phyloP scores from a whole-genome alignment of 805 yeast species.

The Saccharomycopsis fodiens region DNA sequence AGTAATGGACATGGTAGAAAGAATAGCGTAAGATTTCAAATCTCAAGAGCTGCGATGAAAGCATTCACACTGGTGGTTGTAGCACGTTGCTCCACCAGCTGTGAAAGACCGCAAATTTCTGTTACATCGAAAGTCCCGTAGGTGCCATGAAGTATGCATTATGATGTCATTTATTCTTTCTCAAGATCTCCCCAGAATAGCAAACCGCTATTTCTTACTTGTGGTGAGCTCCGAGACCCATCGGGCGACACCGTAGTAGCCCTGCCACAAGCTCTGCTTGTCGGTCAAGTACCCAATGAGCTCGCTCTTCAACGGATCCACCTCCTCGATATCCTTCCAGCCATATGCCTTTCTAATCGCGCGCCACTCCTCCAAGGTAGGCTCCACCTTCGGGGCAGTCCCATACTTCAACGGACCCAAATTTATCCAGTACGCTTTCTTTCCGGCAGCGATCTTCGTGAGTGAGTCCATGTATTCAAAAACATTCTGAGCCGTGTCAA shows the following conservation, averaged over 20 bases:
- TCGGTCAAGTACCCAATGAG: constrained; percentile 64
- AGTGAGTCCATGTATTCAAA: constrained; percentile 69
- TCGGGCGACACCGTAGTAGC: constrained; percentile 60
- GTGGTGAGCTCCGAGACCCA: constrained; percentile 32
- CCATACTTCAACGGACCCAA: constrained; percentile 93
- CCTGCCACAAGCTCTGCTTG: constrained; percentile 62
- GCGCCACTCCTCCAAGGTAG: constrained; percentile 62
- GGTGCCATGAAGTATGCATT: not conserved
- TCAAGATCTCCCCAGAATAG: not conserved
- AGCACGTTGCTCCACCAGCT: no score
- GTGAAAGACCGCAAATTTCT: no score
- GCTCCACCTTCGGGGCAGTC: constrained; percentile 68
- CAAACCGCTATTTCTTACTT: not conserved
- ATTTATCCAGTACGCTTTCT: constrained; percentile 73
- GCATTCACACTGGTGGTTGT: no score
- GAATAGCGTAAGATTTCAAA: no score
- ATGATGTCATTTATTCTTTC: not conserved
- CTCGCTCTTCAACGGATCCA: constrained; percentile 27
- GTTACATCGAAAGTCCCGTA: no score
- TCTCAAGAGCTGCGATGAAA: no score
- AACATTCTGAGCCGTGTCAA: constrained; percentile 88
- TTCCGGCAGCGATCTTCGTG: constrained; percentile 34
- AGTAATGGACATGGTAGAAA: not conserved
- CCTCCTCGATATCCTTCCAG: constrained; percentile 44
- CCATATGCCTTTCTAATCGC: constrained; percentile 49